Evolutionary conservation across 2,329 filamentous ascomycete genomes (phyloP), one percentile per base, ranked within the genome.

Genomic region (Neonectria punicea): DNA sequence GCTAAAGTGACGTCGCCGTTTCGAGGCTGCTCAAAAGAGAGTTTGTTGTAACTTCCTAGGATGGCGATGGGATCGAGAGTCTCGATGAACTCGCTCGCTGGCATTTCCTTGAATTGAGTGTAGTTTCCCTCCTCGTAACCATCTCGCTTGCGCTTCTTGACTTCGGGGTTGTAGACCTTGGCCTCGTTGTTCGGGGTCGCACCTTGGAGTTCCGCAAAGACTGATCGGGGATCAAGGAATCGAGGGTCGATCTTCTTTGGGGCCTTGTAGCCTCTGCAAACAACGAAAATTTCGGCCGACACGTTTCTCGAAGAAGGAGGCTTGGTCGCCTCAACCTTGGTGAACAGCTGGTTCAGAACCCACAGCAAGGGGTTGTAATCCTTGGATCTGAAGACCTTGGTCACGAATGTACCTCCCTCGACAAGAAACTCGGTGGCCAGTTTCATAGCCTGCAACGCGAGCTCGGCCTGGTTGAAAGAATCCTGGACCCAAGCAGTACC

Each of bases 401-500:
- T 98, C 49, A 98, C 94, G 70, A 98, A 98, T 9, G 91, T 95
- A 69, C 96, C 96, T 50, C 94, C 93, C 78, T 95, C 92, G 18
- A 89, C 86, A 63, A 99, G 82, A 73, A 99, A 99, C 71, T 99
- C 95, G 0, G 94, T 97, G 3, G 96, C 96, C 62, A 99, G 84
- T 79, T 97, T 97, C 86, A 99, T 86, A 9, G 93, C 92, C 78
- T 97, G 93, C 60, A 99, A 83, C 13, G 92, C 93, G 57, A 99
- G 84, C 81, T 98, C 95, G 64, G 95, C 96, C 81, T 99, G 96
- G 67, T 95, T 95, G 86, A 97, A 99, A 49, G 96, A 96, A 84
- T 99, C 96, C 82, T 99, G 96, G 47, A 94, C 92, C 96, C 96
- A 99, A 0, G 96, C 94, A 1, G 94, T 95, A 89, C 96, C 96